Base-by-base conservation (phyloP, 768 basidiomycete genomes). In the Leccinum incarnatum region DNA sequence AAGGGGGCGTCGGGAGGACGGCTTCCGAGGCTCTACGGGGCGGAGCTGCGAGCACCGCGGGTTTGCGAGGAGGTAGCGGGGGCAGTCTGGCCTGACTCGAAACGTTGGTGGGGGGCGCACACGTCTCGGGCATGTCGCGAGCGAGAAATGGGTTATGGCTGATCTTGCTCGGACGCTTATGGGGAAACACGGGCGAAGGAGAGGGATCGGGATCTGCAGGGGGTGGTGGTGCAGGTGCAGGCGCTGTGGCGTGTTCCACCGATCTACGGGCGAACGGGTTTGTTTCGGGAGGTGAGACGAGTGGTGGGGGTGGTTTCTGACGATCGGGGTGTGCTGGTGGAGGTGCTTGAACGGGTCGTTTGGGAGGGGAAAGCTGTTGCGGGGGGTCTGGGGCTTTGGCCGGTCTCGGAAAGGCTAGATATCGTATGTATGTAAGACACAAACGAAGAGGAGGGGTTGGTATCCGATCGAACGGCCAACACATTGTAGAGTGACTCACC, bases 401-500 rank as follows among this genome's bases (percentile, higher is more conserved):
- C n/a, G 52, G 30, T 32, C 17, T 52, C 5, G 62, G 65, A 25
- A 63, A 64, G 27, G 71, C 71, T 74, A 47, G 4, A 37, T 47
- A 19, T 15, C 32, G 10, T 19, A 10, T 19, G 14, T 15, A 47
- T 14, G 46, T 8, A 12, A 2, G 49, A 4, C 30, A 47, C 34
- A 36, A 12, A 29, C 21, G 23, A 57, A 29, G 27, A 51, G 25
- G 53, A 27, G 10, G 21, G 11, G 23, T 42, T 48, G 45, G 56
- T 46, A 11, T 14, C 17, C 6, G 34, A 58, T 45, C 50, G 55
- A 34, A 21, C 3, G 29, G 25, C 19, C 42, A 19, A 58, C 32
- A 21, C 17, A n/a, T n/a, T n/a, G 37, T 40, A 37, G 30, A 48
- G 3, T 7, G 7, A 55, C 82, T 59, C 63, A 89, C 91, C 85